Evolutionary conservation across 345 rosid species (phyloP).

Genomic region (Corymbia maculata): DNA sequence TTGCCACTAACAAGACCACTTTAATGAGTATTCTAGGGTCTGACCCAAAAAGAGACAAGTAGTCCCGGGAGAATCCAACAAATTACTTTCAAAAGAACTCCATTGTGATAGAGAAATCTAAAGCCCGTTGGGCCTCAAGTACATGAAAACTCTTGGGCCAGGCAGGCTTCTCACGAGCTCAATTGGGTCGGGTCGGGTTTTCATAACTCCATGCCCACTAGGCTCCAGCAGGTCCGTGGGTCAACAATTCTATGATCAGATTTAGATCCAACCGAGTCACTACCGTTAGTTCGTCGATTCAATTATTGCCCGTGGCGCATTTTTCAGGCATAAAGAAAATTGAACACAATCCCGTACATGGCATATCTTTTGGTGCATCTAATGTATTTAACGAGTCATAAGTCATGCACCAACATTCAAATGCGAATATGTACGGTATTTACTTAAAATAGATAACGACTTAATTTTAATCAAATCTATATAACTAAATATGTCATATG

Average conservation of each 20-base stretch:
- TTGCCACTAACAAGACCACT: no score
- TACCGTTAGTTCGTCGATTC: neutral
- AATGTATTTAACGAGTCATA: neutral
- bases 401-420: accelerated
- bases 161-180: neutral
- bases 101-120: neutral
- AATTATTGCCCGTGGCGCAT: neutral
- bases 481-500: neutral
- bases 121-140: neutral
- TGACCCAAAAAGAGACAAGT: neutral
- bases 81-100: neutral
- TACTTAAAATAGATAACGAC: neutral
- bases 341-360: neutral
- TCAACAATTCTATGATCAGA: no score
- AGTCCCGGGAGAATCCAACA: neutral
- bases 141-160: neutral
- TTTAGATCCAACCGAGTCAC: neutral
- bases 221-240: neutral
- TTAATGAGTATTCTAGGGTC: no score
- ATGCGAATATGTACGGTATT: no score
- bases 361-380: neutral
- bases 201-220: neutral
- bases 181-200: neutral
- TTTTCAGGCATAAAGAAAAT: neutral
- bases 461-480: neutral